These are phyloP conservation scores for Talaromyces marneffei DNA, from an alignment of 2,329 filamentous ascomycete species.

Conservation along the genomic window DNA sequence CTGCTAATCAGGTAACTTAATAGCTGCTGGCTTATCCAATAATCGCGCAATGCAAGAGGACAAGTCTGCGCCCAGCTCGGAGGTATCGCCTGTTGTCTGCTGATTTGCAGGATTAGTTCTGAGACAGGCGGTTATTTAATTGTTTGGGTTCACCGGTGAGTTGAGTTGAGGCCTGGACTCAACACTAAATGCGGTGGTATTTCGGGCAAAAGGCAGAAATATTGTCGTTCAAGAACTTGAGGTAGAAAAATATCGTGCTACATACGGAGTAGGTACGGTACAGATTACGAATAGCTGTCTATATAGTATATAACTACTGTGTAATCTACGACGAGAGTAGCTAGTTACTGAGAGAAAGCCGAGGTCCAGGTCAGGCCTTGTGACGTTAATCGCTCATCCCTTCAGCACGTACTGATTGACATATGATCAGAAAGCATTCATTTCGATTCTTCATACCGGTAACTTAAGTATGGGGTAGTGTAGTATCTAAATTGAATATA, in stretches of 20 bases:
- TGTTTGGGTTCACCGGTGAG: not conserved
- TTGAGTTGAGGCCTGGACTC: not conserved
- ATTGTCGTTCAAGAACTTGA: too few species aligned
- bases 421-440: not conserved
- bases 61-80: not conserved
- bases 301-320: too few species aligned
- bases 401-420: too few species aligned
- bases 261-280: too few species aligned
- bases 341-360: not conserved
- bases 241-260: too few species aligned
- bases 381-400: not conserved
- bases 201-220: not conserved
- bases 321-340: too few species aligned
- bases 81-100: not conserved
- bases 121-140: not conserved
- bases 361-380: not conserved
- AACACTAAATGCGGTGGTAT: not conserved
- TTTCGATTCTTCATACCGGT: not conserved
- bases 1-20: not conserved
- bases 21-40: not conserved
- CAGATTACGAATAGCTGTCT: not conserved
- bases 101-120: not conserved
- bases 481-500: not conserved
- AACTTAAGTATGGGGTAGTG: too few species aligned
- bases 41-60: not conserved